These are phyloP conservation scores for Neonectria hederae DNA, from an alignment of 2,329 filamentous ascomycete species.

Conservation along the genomic window DNA sequence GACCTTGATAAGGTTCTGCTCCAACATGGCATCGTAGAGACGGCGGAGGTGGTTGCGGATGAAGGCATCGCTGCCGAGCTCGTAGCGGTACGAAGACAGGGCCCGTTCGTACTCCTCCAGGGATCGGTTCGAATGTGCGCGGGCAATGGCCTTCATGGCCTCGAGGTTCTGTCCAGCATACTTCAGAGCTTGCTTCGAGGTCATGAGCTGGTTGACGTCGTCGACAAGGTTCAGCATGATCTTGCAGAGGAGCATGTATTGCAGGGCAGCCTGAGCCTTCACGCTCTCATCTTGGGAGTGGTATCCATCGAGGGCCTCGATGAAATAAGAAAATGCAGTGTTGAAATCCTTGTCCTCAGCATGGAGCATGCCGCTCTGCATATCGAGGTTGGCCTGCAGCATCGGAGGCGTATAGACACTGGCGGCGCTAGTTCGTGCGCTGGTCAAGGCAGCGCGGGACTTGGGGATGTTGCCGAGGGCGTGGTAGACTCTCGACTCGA, in stretches of 20 bases:
- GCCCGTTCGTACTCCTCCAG: conserved; percentile 97
- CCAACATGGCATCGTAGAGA: conserved; percentile 97
- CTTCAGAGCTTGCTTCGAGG: conserved; percentile 94
- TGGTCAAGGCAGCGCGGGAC: conserved; percentile 92
- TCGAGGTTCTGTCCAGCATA: conserved; percentile 96
- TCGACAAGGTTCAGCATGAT: conserved; percentile 98
- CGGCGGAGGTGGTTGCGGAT: conserved; percentile 96
- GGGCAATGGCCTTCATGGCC: conserved; percentile 98
- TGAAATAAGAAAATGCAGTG: conserved; percentile 98
- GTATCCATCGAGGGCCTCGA: conserved; percentile 97
- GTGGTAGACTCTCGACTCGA: conserved; percentile 97
- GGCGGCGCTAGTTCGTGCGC: conserved; percentile 91
- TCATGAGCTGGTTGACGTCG: conserved; percentile 94
- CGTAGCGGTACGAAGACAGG: conserved; percentile 87
- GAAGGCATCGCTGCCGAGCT: conserved; percentile 93
- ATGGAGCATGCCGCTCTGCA: conserved; percentile 99
- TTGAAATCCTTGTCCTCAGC: conserved; percentile 99
- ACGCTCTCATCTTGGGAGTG: conserved; percentile 87
- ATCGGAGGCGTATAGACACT: conserved; percentile 97
- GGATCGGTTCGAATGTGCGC: conserved; percentile 93
- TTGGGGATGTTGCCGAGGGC: conserved; percentile 96
- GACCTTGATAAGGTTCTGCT: conserved; percentile 99
- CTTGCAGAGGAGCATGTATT: conserved; percentile 99
- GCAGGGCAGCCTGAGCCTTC: conserved; percentile 94
- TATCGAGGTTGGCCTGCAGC: conserved; percentile 94